A percentile compares a stretch with the other conserved stretches of the same genome.
These are phyloP conservation scores for Debaryomyces nepalensis DNA, from an alignment of 1,139 yeast species.

Conservation along the genomic window DNA sequence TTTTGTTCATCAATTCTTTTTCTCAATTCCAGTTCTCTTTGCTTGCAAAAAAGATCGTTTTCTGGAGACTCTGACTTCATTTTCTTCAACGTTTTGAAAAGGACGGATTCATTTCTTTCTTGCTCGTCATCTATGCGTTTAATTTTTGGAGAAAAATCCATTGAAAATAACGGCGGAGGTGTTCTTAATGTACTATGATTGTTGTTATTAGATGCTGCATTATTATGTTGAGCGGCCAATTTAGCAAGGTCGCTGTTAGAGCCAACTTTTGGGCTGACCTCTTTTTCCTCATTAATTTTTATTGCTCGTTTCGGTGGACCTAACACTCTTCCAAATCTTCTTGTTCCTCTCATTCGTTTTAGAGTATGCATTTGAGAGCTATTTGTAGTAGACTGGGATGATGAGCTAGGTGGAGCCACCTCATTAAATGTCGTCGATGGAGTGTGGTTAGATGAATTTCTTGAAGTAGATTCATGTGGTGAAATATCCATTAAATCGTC, in stretches of 20 bases:
- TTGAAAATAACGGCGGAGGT: conserved; percentile 21
- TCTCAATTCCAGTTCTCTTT: conserved; percentile 32
- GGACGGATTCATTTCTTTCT: conserved; percentile 7
- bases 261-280: not conserved
- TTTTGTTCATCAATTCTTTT: conserved; percentile 34
- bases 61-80: conserved; percentile 15
- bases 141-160: conserved; percentile 23
- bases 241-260: not conserved
- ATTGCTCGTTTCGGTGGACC: conserved; percentile 49
- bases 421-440: conserved; percentile 25
- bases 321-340: conserved; percentile 40
- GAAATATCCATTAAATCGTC: conserved; percentile 17
- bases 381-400: conserved; percentile 10
- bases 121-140: conserved; percentile 8
- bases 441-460: conserved; percentile 15
- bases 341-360: conserved; percentile 34
- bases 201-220: not conserved
- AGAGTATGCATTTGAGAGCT: conserved; percentile 23
- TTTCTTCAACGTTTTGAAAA: conserved; percentile 15
- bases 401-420: conserved; percentile 11
- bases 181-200: conserved; percentile 10
- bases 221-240: not conserved
- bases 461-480: conserved; percentile 15
- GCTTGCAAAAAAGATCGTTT: conserved; percentile 21
- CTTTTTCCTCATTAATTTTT: conserved; percentile 23